Evolutionary conservation across 2,329 filamentous ascomycete genomes (phyloP).

Genomic region (Orbilia blumenaviensis): DNA sequence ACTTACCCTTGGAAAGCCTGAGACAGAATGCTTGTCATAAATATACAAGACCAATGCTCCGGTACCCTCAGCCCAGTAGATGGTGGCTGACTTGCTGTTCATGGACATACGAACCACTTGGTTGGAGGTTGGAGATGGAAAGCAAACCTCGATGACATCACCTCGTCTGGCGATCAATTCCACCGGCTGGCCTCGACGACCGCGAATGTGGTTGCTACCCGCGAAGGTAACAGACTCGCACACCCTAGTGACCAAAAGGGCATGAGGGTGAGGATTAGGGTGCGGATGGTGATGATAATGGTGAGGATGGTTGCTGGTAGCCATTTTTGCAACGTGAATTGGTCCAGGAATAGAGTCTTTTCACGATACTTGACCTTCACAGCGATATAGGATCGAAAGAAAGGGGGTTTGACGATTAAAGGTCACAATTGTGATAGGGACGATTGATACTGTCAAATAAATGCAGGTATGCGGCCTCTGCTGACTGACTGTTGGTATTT

Average conservation of each 20-base stretch:
- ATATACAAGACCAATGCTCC: slow-evolving; percentile 20
- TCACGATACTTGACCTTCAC: not conserved
- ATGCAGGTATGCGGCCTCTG: not conserved
- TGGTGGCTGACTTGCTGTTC: slow-evolving; percentile 21
- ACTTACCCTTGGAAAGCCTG: slow-evolving; percentile 22
- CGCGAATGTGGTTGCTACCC: not conserved
- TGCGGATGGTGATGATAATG: no score
- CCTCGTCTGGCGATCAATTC: not conserved
- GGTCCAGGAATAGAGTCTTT: not conserved
- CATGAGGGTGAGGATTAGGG: not conserved
- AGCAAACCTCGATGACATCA: slow-evolving; percentile 10
- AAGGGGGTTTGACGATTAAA: not conserved
- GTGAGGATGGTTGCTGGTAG: no score
- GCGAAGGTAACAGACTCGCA: slow-evolving; percentile 22
- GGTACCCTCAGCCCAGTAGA: slow-evolving; percentile 27
- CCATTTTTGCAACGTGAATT: not conserved
- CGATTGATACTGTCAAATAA: not conserved
- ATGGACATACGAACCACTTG: slow-evolving; percentile 14
- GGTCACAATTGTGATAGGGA: not conserved
- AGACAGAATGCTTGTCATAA: not conserved
- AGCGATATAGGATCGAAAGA: not conserved
- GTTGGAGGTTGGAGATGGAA: slow-evolving; percentile 7
- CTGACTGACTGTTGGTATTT: not conserved
- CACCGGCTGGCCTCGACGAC: not conserved
- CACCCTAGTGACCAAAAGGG: not conserved